Evolutionary conservation across 2,329 filamentous ascomycete genomes (phyloP).

Genomic region (Talaromyces rugulosus): DNA sequence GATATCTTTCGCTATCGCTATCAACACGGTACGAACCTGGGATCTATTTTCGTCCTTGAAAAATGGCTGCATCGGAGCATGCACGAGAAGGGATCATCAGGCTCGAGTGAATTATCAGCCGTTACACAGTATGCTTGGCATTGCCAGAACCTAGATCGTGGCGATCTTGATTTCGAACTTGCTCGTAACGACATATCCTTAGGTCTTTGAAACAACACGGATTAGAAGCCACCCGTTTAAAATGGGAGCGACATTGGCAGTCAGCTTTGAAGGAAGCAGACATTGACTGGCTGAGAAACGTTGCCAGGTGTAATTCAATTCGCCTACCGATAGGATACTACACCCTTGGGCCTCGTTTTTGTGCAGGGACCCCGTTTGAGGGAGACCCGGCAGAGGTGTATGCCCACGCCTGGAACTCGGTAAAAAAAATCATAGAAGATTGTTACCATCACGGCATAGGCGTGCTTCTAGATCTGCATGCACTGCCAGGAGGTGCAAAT

Average conservation of each 20-base stretch:
- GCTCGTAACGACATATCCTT: not conserved
- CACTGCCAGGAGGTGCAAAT: slow-evolving; percentile 57
- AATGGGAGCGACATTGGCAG: slow-evolving; percentile 54
- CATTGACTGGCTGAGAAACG: slow-evolving; percentile 49
- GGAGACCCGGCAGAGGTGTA: slow-evolving; percentile 46
- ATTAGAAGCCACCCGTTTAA: slow-evolving; percentile 44
- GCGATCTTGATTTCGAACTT: not conserved
- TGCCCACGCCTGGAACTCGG: slow-evolving; percentile 49
- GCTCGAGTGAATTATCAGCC: slow-evolving; percentile 50
- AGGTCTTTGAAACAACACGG: slow-evolving; percentile 45
- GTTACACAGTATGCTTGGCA: slow-evolving; percentile 30
- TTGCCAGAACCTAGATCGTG: not conserved
- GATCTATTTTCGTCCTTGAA: slow-evolving; percentile 58
- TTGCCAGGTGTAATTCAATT: slow-evolving; percentile 54
- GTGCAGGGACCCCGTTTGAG: slow-evolving; percentile 50
- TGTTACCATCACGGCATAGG: slow-evolving; percentile 49
- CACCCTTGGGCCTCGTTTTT: slow-evolving; percentile 50
- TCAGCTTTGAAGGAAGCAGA: slow-evolving; percentile 49
- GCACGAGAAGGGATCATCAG: slow-evolving; percentile 41
- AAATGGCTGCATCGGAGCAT: slow-evolving; percentile 52
- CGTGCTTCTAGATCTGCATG: slow-evolving; percentile 57
- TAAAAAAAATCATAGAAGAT: slow-evolving; percentile 45
- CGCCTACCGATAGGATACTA: slow-evolving; percentile 60
- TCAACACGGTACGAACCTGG: slow-evolving; percentile 57
- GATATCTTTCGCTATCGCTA: slow-evolving; percentile 51